Percentiles rank a stretch among this genome's conserved stretches.
phyloP scores from a whole-genome alignment of 2,329 filamentous ascomycete genomes.

The Cryoendolithus antarcticus region DNA sequence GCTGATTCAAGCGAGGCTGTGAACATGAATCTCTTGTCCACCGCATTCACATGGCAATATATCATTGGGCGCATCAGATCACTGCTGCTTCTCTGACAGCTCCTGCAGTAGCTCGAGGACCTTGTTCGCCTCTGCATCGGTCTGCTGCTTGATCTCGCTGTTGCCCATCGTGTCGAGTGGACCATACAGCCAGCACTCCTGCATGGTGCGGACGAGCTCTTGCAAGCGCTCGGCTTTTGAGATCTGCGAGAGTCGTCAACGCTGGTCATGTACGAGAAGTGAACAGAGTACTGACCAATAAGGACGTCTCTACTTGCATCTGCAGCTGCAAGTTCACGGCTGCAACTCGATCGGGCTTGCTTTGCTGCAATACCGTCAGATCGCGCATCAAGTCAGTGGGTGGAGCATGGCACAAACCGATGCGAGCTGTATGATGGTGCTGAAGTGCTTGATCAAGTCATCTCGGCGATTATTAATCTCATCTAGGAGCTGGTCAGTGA shows the following conservation, averaged over 20 bases:
- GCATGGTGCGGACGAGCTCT: slow-evolving; percentile 47
- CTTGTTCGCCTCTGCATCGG: slow-evolving; percentile 36
- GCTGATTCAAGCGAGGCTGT: slow-evolving; percentile 10
- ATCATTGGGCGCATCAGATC: too few relatives aligned
- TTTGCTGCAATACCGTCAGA: slow-evolving; percentile 25
- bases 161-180: slow-evolving; percentile 45
- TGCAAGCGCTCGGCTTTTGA: slow-evolving; percentile 51
- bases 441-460: slow-evolving; percentile 38
- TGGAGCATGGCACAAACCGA: slow-evolving; percentile 27
- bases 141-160: slow-evolving; percentile 28
- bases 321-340: slow-evolving; percentile 47
- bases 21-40: background rate
- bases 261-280: slow-evolving; percentile 1
- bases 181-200: slow-evolving; percentile 57
- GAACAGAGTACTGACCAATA: slow-evolving; percentile 27
- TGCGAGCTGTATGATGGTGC: slow-evolving; percentile 43
- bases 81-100: slow-evolving; percentile 9
- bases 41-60: too few relatives aligned
- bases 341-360: slow-evolving; percentile 40
- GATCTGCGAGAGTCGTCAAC: slow-evolving; percentile 29
- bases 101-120: slow-evolving; percentile 33
- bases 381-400: background rate
- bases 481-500: slow-evolving; percentile 12
- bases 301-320: slow-evolving; percentile 46
- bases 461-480: slow-evolving; percentile 29